A percentile compares a stretch with the other conserved stretches of the same genome.
Conservation (phyloP, 345 rosid species). For the Carallia brachiata region DNA sequence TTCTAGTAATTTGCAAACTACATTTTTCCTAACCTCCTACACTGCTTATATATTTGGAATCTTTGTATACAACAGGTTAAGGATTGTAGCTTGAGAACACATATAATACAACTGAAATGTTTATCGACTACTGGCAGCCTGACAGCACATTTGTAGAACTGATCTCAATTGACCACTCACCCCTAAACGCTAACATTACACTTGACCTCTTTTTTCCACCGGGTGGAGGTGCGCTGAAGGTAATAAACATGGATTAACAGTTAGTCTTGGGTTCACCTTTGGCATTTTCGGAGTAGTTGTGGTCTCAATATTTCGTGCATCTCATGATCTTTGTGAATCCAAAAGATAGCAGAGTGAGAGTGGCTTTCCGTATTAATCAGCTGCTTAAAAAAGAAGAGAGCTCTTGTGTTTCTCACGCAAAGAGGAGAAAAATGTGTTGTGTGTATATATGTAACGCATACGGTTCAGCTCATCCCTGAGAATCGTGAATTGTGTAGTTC, state of each 20-base stretch:
- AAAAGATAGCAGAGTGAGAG: constrained; percentile 16
- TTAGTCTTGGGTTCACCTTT: constrained; percentile 32
- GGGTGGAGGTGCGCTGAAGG: constrained; percentile 39
- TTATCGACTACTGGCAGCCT: constrained; percentile 51
- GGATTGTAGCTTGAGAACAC: constrained; percentile 84
- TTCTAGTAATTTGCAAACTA: background rate
- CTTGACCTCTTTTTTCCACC: constrained; percentile 34
- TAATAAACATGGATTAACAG: constrained; percentile 25
- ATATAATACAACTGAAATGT: constrained; percentile 64
- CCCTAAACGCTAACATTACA: constrained; percentile 54
- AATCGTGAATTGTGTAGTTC: constrained; percentile 8
- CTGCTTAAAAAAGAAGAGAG: constrained; percentile 23
- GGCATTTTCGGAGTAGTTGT: constrained; percentile 30
- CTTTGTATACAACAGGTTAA: constrained; percentile 53
- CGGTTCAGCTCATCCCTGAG: constrained; percentile 20
- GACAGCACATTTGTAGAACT: constrained; percentile 69
- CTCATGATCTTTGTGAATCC: constrained; percentile 15
- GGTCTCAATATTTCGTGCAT: constrained; percentile 20
- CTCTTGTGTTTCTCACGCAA: constrained; percentile 18
- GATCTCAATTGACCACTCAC: constrained; percentile 67
- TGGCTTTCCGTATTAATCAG: constrained; percentile 28
- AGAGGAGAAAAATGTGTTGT: constrained; percentile 32
- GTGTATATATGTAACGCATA: constrained; percentile 34
- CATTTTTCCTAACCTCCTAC: constrained; percentile 1
- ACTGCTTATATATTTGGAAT: background rate